phyloP scores from a whole-genome alignment of 1,284 basidiomycete genomes.

The Tylopilus microsporus region DNA sequence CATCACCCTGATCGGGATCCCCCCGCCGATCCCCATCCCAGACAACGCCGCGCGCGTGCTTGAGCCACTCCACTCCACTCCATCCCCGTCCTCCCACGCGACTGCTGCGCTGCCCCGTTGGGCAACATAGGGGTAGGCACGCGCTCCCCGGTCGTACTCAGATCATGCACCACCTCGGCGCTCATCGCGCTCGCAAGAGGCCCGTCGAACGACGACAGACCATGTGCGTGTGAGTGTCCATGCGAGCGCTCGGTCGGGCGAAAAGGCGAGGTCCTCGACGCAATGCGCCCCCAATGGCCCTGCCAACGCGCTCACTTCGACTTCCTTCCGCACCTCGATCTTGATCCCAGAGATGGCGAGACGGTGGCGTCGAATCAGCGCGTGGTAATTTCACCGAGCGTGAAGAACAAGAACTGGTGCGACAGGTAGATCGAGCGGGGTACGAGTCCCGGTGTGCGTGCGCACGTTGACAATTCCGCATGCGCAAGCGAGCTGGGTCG shows the following conservation, averaged over 20 bases:
- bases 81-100: constrained; percentile 6
- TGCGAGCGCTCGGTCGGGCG: constrained; percentile 25
- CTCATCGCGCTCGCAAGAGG: constrained; percentile 71
- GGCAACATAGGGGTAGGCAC: constrained; percentile 69
- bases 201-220: constrained; percentile 66
- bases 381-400: constrained; percentile 76
- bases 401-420: constrained; percentile 76
- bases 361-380: constrained; percentile 64
- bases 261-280: constrained; percentile 48
- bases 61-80: constrained; percentile 15
- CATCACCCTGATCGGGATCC: constrained; percentile 53
- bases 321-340: constrained; percentile 68
- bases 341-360: constrained; percentile 57
- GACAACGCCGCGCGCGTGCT: constrained; percentile 20
- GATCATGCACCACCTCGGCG: constrained; percentile 56
- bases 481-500: constrained; percentile 59
- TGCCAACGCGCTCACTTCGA: constrained; percentile 57
- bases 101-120: constrained; percentile 40
- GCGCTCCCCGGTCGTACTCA: constrained; percentile 35
- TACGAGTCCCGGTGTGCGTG: constrained; percentile 52
- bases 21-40: constrained; percentile 28
- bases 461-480: constrained; percentile 75
- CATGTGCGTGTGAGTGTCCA: neutral
- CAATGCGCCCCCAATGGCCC: constrained; percentile 40
- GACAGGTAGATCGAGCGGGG: constrained; percentile 74